A percentile compares a stretch with the other conserved stretches of the same genome.
Evolutionary conservation across 2,329 filamentous ascomycete species (phyloP).

Genomic region (Aspergillus quadrilineatus): DNA sequence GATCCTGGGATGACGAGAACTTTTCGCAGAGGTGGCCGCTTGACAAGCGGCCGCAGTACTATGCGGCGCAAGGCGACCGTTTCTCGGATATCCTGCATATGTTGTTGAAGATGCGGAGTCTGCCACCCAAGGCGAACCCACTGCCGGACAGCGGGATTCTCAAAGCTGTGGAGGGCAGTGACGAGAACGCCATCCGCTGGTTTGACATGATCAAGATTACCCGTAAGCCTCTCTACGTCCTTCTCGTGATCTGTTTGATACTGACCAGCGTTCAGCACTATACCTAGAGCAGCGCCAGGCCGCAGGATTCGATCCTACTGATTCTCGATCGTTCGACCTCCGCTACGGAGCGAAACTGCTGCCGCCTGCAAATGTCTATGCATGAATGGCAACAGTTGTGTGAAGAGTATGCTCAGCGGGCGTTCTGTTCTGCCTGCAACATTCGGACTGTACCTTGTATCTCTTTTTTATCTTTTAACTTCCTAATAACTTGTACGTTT

Average conservation of each 20-base stretch:
- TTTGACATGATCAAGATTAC: constrained; percentile 44
- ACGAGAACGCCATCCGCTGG: constrained; percentile 41
- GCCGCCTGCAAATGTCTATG: constrained; percentile 27
- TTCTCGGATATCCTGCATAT: constrained; percentile 59
- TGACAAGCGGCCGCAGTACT: constrained; percentile 51
- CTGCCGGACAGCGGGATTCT: constrained; percentile 40
- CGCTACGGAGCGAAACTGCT: constrained; percentile 39
- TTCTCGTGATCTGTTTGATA: background rate
- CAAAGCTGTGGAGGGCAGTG: constrained; percentile 39
- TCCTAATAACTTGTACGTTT: constrained; percentile 8
- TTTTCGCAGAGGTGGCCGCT: constrained; percentile 52
- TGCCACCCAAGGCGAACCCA: constrained; percentile 43
- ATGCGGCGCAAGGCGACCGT: constrained; percentile 57
- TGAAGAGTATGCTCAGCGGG: constrained; percentile 11
- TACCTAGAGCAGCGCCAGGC: constrained; percentile 40
- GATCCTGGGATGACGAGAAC: constrained; percentile 49
- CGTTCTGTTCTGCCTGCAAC: background rate
- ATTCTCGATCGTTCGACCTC: constrained; percentile 45
- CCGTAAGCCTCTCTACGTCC: constrained; percentile 32
- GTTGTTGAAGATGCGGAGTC: constrained; percentile 57
- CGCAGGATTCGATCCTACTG: constrained; percentile 38
- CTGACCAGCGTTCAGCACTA: constrained; percentile 27
- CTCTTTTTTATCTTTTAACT: background rate
- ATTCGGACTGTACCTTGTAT: background rate
- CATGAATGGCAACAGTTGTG: constrained; percentile 13